Base-by-base conservation (phyloP, 768 basidiomycete genomes). In the Xerocomus spinulosus region DNA sequence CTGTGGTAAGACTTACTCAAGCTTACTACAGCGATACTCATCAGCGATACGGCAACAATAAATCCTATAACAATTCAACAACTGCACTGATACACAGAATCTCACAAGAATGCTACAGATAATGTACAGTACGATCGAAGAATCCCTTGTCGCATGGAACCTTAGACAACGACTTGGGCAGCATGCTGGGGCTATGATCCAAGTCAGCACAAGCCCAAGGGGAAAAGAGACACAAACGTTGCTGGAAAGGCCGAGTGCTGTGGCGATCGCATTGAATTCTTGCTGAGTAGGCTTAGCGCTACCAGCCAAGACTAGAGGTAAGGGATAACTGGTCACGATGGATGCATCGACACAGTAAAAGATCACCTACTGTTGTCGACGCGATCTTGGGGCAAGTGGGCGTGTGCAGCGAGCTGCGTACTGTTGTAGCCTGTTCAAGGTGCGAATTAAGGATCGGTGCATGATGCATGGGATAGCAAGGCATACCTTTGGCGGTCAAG, bases 241-340 rank as follows among this genome's bases (percentile, higher is more conserved):
- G 26, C 38, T 51, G 21, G 62, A 55, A 55, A 83, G 71, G 15
- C 59, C 66, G 18, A 85, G 68, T 3, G 58, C 73, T 0, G 10
- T 9, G 1, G 79, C 76, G 48, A 85, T 68, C 21, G 61, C 60
- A 29, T 68, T 60, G 63, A 81, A 83, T 54, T 85, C 83, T 0
- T 55, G 49, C 8, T 64, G 51, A 9, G 76, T 77, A 13, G 83
- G 74, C 48, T 56, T 73, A 4, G 13, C 30, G 0, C 17, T 53
- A 7, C 75, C 80, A 10, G 70, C 69, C 63, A 77, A 72, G 54
- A 85, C 83, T 84, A 48, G 44, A 23, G 35, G 28, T 21, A 30
- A 23, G 39, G n/a, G 23, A 23, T 24, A n/a, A 8, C n/a, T n/a
- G 10, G 2, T 30, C 35, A 34, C 9, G 37, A 28, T 9, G 13